Conservation (phyloP, 2,329 filamentous ascomycete species). For the Aspergillus sp. region DNA sequence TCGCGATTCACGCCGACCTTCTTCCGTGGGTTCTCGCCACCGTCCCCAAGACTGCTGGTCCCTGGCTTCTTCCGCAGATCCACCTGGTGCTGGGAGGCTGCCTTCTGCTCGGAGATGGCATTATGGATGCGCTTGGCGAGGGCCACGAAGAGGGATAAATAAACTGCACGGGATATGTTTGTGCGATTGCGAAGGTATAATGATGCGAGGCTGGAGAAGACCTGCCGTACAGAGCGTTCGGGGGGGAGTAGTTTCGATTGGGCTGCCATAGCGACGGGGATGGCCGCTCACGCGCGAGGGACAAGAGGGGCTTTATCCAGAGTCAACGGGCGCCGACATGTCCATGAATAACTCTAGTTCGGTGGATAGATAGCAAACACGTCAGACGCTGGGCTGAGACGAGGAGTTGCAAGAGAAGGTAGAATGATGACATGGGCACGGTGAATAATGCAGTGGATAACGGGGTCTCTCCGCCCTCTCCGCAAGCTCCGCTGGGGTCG, state of each 20-base stretch:
- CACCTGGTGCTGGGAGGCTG: slow-evolving; percentile 69
- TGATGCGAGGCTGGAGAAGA: slow-evolving; percentile 65
- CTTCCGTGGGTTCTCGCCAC: slow-evolving; percentile 53
- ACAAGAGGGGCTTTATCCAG: slow-evolving; percentile 18
- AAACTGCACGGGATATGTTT: slow-evolving; percentile 78
- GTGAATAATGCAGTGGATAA: slow-evolving; percentile 1
- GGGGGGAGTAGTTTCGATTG: slow-evolving; percentile 70
- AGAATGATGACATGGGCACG: slow-evolving; percentile 18
- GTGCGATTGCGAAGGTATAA: slow-evolving; percentile 79
- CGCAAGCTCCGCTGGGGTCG: slow-evolving; percentile 5
- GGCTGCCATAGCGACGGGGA: slow-evolving; percentile 60
- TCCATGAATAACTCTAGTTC: slow-evolving; percentile 4
- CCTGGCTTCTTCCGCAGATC: slow-evolving; percentile 57
- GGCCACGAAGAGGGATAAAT: slow-evolving; percentile 76
- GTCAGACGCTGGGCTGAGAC: neutral
- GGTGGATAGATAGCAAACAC: neutral
- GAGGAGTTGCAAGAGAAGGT: neutral
- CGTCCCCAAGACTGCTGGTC: slow-evolving; percentile 38
- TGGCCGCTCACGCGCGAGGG: slow-evolving; percentile 8
- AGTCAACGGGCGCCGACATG: slow-evolving; percentile 23
- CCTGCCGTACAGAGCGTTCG: slow-evolving; percentile 64
- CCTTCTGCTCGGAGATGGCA: slow-evolving; percentile 91
- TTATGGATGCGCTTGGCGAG: slow-evolving; percentile 84
- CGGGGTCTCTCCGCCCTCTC: neutral
- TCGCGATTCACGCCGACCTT: slow-evolving; percentile 92